phyloP scores from a whole-genome alignment of 2,329 filamentous ascomycete genomes.

The Huntiella decipiens region DNA sequence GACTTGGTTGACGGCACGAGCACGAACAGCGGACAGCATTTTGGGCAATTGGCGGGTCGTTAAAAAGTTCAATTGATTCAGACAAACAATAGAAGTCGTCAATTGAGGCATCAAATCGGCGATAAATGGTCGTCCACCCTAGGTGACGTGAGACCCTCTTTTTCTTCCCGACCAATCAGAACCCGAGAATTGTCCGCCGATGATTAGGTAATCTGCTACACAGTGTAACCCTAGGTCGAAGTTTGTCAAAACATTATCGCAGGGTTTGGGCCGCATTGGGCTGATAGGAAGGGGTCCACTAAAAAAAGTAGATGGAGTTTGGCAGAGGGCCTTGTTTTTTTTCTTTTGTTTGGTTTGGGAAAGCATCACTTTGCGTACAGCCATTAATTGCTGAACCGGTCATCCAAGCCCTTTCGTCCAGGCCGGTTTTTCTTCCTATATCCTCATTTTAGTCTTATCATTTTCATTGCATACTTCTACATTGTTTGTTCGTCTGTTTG shows the following conservation, averaged over 20 bases:
- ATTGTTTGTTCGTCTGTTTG: neutral
- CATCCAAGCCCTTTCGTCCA: too few species aligned
- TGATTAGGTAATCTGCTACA: neutral
- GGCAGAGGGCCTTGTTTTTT: neutral
- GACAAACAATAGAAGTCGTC: too few species aligned
- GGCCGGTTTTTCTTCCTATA: too few species aligned
- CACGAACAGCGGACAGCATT: slow-evolving; percentile 57
- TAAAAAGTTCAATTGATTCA: too few species aligned
- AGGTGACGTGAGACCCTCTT: too few species aligned
- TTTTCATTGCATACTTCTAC: neutral
- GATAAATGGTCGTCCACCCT: too few species aligned
- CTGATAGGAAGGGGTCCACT: slow-evolving; percentile 1
- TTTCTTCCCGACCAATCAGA: slow-evolving; percentile 3
- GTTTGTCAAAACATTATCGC: neutral
- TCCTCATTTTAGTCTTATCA: too few species aligned
- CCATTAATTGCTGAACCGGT: too few species aligned
- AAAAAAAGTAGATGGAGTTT: slow-evolving; percentile 9
- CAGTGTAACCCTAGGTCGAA: neutral
- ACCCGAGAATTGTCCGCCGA: neutral
- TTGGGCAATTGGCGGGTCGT: slow-evolving; percentile 19
- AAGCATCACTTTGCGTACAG: too few species aligned
- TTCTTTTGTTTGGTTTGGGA: neutral
- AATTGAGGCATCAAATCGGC: too few species aligned
- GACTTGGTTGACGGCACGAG: slow-evolving; percentile 38
- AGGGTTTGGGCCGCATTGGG: too few species aligned